phyloP scores from a whole-genome alignment of 2,329 filamentous ascomycete species.

The Leptosphaerulina australis region DNA sequence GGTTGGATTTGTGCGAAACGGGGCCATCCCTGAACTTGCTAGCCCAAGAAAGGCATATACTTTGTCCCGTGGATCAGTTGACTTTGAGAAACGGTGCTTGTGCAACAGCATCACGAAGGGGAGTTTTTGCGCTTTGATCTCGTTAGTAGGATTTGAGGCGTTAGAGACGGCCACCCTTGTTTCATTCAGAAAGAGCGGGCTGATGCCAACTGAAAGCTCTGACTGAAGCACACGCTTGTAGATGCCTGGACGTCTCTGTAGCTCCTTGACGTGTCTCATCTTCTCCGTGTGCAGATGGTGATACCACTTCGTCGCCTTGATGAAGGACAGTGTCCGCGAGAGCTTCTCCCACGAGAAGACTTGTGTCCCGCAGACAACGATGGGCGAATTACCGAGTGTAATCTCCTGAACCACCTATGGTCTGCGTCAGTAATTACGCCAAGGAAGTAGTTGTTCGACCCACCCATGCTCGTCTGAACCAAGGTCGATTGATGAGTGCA shows the following conservation, averaged over 20 bases:
- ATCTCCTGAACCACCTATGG: conserved; percentile 38
- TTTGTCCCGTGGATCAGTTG: conserved; percentile 39
- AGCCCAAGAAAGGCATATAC: conserved; percentile 39
- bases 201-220: conserved; percentile 21
- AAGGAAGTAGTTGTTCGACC: neutral
- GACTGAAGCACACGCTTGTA: conserved; percentile 27
- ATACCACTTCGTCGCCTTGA: conserved; percentile 34
- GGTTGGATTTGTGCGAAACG: conserved; percentile 27
- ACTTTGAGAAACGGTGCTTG: conserved; percentile 32
- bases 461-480: conserved; percentile 41
- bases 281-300: conserved; percentile 37
- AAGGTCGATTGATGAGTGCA: conserved; percentile 34
- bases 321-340: conserved; percentile 31
- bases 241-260: conserved; percentile 26
- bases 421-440: neutral
- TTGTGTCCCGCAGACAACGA: conserved; percentile 28
- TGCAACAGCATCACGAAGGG: conserved; percentile 29
- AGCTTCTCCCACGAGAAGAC: conserved; percentile 30
- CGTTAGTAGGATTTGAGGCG: neutral
- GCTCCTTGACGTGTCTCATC: conserved; percentile 24
- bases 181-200: conserved; percentile 32
- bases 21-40: conserved; percentile 23
- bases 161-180: conserved; percentile 23
- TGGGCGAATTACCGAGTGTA: conserved; percentile 29
- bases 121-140: conserved; percentile 6